Conservation (phyloP, 371 early-diverging fungal genomes). For the Mucor ambiguus region DNA sequence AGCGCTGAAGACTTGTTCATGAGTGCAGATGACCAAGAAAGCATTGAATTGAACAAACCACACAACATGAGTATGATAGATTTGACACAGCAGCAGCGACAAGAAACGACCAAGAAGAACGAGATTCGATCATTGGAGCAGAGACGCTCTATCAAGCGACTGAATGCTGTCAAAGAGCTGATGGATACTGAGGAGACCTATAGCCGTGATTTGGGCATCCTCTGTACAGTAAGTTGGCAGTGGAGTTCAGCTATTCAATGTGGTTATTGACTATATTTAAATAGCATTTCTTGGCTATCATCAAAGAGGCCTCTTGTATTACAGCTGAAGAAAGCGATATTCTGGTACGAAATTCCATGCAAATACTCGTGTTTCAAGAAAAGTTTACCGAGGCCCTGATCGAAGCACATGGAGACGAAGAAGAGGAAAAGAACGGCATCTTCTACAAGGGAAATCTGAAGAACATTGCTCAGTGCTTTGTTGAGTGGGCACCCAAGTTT, state of each 20-base stretch:
- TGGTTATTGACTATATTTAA: not conserved
- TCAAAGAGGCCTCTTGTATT: constrained; percentile 26
- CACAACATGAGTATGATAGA: constrained; percentile 3
- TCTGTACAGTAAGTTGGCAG: constrained; percentile 34
- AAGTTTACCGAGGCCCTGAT: constrained; percentile 24
- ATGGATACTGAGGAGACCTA: constrained; percentile 45
- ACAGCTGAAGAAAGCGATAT: constrained; percentile 21
- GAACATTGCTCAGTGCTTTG: constrained; percentile 41
- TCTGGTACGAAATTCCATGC: constrained; percentile 33
- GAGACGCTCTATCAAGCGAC: constrained; percentile 14
- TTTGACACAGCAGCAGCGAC: not conserved
- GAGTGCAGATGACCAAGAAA: constrained; percentile 8
- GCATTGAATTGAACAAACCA: not conserved
- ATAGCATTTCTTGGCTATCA: constrained; percentile 38
- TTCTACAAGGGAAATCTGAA: constrained; percentile 27
- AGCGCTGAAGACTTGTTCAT: not conserved
- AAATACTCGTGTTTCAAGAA: constrained; percentile 30
- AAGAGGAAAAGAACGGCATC: constrained; percentile 7
- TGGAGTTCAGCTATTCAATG: too few relatives aligned
- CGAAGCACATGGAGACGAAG: constrained; percentile 26
- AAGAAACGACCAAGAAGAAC: constrained; percentile 5
- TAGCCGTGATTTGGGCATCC: constrained; percentile 34
- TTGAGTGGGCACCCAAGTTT: constrained; percentile 38
- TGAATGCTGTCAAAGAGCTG: constrained; percentile 35
- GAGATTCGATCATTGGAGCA: constrained; percentile 24